Evolutionary conservation across 106 monocot species (phyloP).

Genomic region (Alisma plantagoaquatica): DNA sequence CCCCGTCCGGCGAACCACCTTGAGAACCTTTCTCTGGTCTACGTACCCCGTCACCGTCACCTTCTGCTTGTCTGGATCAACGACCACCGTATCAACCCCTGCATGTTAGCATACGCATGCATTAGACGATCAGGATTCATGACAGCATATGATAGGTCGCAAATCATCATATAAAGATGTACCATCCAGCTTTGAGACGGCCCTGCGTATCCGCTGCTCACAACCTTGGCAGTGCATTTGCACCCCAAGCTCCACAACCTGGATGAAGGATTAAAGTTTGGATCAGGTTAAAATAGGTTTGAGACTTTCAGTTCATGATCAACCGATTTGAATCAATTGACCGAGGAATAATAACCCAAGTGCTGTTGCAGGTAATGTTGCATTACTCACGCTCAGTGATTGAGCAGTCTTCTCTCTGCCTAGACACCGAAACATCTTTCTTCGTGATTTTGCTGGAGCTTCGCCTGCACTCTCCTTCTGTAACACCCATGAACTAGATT

Average conservation of each 20-base stretch:
- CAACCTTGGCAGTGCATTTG: slow-evolving; percentile 83
- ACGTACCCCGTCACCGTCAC: slow-evolving; percentile 80
- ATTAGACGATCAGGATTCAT: too few species aligned
- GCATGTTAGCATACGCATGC: neutral
- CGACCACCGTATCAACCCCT: slow-evolving; percentile 70
- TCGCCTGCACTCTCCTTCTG: too few species aligned
- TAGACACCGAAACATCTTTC: slow-evolving; percentile 1
- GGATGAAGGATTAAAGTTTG: neutral
- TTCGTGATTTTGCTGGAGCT: too few species aligned
- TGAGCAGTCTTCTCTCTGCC: neutral
- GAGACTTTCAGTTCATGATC: too few species aligned
- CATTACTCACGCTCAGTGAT: neutral
- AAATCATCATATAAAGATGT: too few species aligned
- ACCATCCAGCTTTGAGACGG: slow-evolving; percentile 61
- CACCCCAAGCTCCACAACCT: slow-evolving; percentile 72
- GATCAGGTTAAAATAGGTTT: too few species aligned
- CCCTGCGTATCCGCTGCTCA: slow-evolving; percentile 57
- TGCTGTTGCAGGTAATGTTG: neutral
- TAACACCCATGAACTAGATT: too few species aligned
- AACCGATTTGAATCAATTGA: neutral
- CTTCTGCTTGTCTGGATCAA: slow-evolving; percentile 68
- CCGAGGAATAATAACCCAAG: neutral
- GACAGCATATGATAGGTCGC: too few species aligned
- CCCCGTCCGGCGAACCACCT: slow-evolving; percentile 61
- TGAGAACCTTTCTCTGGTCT: slow-evolving; percentile 44